Percentiles rank a stretch among this genome's conserved stretches.
Evolutionary conservation across 2,329 filamentous ascomycete species (phyloP).

Genomic region (Penicillium sp.): DNA sequence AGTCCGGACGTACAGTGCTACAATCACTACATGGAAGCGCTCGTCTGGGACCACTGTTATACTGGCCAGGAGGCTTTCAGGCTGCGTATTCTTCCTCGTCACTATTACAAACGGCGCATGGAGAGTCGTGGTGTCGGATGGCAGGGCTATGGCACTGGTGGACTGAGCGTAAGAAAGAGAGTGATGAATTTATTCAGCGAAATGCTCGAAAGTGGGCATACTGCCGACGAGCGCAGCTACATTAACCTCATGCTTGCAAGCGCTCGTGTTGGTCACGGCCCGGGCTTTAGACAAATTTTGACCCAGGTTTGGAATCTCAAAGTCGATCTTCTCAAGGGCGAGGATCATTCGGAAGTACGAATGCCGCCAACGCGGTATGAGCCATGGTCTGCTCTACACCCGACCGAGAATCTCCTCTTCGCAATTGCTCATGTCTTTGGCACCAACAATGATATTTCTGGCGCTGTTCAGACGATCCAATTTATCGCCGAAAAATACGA

Average conservation of each 20-base stretch:
- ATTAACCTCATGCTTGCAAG: constrained; percentile 53
- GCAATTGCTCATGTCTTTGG: constrained; percentile 68
- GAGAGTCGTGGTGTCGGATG: constrained; percentile 20
- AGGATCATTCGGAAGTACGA: constrained; percentile 30
- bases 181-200: constrained; percentile 45
- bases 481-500: constrained; percentile 60
- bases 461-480: constrained; percentile 60
- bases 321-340: constrained; percentile 40
- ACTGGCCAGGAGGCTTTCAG: constrained; percentile 41
- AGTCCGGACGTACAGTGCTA: constrained; percentile 42
- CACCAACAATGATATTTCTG: constrained; percentile 61
- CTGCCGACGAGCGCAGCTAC: constrained; percentile 54
- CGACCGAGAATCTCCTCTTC: constrained; percentile 59
- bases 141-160: constrained; percentile 31
- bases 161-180: constrained; percentile 33
- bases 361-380: constrained; percentile 42
- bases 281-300: constrained; percentile 49
- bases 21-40: constrained; percentile 54
- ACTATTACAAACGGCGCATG: constrained; percentile 31
- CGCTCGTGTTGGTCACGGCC: constrained; percentile 52
- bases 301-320: constrained; percentile 55
- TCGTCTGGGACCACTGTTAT: constrained; percentile 47
- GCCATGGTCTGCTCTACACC: constrained; percentile 55
- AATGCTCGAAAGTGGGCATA: constrained; percentile 47
- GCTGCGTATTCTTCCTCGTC: constrained; percentile 33